Conservation (phyloP, 768 basidiomycete species). For the Myochromella boudieri region DNA sequence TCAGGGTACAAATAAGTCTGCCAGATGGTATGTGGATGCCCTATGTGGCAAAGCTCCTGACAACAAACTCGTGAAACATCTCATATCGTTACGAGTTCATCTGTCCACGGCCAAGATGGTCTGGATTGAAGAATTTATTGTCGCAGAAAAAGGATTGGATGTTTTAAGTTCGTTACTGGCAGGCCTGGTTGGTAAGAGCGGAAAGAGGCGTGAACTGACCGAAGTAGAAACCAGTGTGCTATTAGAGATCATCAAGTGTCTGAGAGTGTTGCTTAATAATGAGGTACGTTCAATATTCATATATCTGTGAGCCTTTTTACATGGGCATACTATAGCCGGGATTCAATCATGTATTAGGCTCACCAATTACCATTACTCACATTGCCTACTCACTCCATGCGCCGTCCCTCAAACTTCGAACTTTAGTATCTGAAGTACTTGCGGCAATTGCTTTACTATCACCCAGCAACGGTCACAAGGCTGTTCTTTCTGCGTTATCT, state of each 20-base stretch:
- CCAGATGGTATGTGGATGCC: slow-evolving; percentile 63
- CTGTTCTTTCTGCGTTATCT: slow-evolving; percentile 75
- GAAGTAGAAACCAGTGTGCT: slow-evolving; percentile 71
- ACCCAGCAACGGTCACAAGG: slow-evolving; percentile 64
- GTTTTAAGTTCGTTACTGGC: slow-evolving; percentile 58
- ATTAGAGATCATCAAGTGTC: slow-evolving; percentile 74
- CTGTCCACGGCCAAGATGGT: slow-evolving; percentile 77
- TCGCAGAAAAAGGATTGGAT: slow-evolving; percentile 62
- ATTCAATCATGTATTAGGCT: slow-evolving; percentile 63
- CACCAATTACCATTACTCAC: slow-evolving; percentile 66
- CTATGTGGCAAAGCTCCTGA: slow-evolving; percentile 58
- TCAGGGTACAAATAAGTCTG: slow-evolving; percentile 44
- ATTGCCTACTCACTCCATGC: slow-evolving; percentile 71
- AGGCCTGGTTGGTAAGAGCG: slow-evolving; percentile 62
- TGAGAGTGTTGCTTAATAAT: slow-evolving; percentile 83
- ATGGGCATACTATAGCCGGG: slow-evolving; percentile 50
- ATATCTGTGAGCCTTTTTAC: not conserved
- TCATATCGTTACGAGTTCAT: slow-evolving; percentile 82
- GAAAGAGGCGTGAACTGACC: slow-evolving; percentile 56
- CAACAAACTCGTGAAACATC: slow-evolving; percentile 67
- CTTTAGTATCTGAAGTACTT: slow-evolving; percentile 72
- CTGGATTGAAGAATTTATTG: slow-evolving; percentile 82
- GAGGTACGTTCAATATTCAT: slow-evolving; percentile 49
- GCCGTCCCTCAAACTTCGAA: slow-evolving; percentile 66
- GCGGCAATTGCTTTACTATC: slow-evolving; percentile 83